phyloP scores from a whole-genome alignment of 2,329 filamentous ascomycete genomes.

The Aspergillus latus region DNA sequence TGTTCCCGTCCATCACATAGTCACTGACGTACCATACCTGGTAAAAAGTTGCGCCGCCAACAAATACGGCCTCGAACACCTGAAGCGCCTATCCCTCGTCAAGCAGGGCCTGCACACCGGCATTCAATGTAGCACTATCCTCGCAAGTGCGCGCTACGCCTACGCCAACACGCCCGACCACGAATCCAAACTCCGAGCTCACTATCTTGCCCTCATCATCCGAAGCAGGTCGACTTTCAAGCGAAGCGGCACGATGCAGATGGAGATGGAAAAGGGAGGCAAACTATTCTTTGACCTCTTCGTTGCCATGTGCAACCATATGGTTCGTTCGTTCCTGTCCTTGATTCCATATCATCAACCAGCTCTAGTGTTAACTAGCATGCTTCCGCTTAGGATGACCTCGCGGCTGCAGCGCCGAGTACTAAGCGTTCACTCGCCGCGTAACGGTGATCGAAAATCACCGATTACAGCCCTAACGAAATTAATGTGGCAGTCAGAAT shows the following conservation, averaged over 20 bases:
- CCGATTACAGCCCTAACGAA: background rate
- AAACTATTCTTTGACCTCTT: constrained; percentile 92
- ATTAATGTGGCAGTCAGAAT: background rate
- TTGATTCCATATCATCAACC: background rate
- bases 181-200: constrained; percentile 85
- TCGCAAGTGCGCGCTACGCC: constrained; percentile 83
- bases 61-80: constrained; percentile 76
- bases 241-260: constrained; percentile 90
- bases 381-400: constrained; percentile 14
- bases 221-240: constrained; percentile 85
- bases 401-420: background rate
- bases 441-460: background rate
- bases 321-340: constrained; percentile 56
- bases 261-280: constrained; percentile 86
- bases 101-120: constrained; percentile 88
- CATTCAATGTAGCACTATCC: constrained; percentile 80
- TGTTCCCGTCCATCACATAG: background rate
- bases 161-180: constrained; percentile 86
- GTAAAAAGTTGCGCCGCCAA: constrained; percentile 70
- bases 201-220: constrained; percentile 91
- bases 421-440: background rate
- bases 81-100: constrained; percentile 78
- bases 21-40: background rate
- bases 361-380: background rate
- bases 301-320: constrained; percentile 88